Evolutionary conservation across 2,329 filamentous ascomycete genomes (phyloP), one percentile per base, ranked within the genome.

Genomic region (Fusarium sp.): DNA sequence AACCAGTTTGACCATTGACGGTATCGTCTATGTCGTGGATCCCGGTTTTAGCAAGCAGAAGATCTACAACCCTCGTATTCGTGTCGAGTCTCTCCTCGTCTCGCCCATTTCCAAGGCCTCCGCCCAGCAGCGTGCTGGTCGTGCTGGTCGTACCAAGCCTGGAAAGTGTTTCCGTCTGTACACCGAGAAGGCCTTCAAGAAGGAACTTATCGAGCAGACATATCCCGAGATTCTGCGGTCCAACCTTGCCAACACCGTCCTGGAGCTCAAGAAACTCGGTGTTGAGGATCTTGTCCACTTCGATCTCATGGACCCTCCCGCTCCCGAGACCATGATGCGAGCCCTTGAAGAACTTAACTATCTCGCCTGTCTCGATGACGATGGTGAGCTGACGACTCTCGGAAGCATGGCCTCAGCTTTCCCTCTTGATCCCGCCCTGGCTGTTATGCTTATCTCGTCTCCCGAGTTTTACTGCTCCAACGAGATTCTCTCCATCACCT

Each of bases 11-110:
- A 99, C 96, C 46, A 99, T 99, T 65, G 96, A 99, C 77, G 96
- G 96, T 78, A 99, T 99, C 69, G 96, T 99, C 35, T 99, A 98
- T 77, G 96, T 99, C 33, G 95, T 99, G n/a, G 96, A 99, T 76
- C 95, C 96, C 4, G 96, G 96, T 35, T 99, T 99, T 84, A 97
- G 94, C 83, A 99, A 99, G 84, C 96, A 99, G 77, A 99, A 98
- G 82, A 96, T 98, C 68, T 99, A 98, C 85, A 98, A 99, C 80
- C 95, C 96, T 23, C 91, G 96, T 65, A 97, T 97, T 74, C 91
- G 96, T 80, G 94, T 99, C 69, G 96, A 99, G 82, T 98, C 96
- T 2, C 87, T 99, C 10, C 86, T 99, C n/a, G 95, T 99, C 8
- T 98, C 96, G 5, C 94, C 96, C 23, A 98, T 99, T 73, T 98